Conservation (phyloP, 805 yeast genomes). For the Ascoidea rubescens region DNA sequence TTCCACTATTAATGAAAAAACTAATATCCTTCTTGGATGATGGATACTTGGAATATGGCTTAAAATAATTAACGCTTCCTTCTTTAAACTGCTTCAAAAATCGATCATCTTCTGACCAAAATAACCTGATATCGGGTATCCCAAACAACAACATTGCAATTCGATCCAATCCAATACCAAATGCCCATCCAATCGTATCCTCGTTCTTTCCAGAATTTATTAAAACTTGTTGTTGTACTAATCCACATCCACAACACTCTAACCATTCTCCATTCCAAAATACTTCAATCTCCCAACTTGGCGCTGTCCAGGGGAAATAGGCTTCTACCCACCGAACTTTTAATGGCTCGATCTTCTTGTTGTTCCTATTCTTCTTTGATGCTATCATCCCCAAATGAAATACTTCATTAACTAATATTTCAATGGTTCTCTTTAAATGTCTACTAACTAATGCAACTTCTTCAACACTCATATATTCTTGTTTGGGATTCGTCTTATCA, state of each 20-base stretch:
- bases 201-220: constrained; percentile 50
- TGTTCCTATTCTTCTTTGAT: neutral
- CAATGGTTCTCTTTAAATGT: constrained; percentile 80
- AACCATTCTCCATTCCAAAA: constrained; percentile 99
- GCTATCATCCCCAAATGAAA: constrained; percentile 58
- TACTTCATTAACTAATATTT: constrained; percentile 67
- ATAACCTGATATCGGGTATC: constrained; percentile 85
- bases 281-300: constrained; percentile 96
- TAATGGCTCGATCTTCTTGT: constrained; percentile 46
- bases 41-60: constrained; percentile 85
- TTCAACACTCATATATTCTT: constrained; percentile 51
- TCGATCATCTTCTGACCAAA: constrained; percentile 79
- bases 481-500: constrained; percentile 59
- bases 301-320: constrained; percentile 96
- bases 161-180: constrained; percentile 90
- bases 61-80: constrained; percentile 57
- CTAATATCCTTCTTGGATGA: constrained; percentile 79
- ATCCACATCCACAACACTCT: constrained; percentile 93
- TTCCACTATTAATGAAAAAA: constrained; percentile 45
- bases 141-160: constrained; percentile 93
- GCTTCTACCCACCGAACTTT: constrained; percentile 91
- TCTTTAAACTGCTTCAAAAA: constrained; percentile 59
- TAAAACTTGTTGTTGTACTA: constrained; percentile 68
- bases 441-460: constrained; percentile 58
- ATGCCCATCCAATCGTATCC: constrained; percentile 86